Conservation (phyloP, 495 filamentous ascomycete genomes). For the Talaromyces liani region DNA sequence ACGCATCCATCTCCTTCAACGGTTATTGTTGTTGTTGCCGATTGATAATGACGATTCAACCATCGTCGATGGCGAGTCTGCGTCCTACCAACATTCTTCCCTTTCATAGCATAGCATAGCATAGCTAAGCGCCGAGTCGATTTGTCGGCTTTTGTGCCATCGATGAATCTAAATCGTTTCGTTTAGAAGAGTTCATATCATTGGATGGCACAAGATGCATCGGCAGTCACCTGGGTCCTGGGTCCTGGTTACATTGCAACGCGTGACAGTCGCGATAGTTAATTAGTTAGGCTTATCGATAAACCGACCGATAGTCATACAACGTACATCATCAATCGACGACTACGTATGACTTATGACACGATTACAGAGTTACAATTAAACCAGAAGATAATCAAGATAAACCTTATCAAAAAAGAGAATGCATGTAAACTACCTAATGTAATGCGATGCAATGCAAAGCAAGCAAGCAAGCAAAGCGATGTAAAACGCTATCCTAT, state of each 20-base stretch:
- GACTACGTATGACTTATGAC: too few relatives aligned
- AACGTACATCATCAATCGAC: too few relatives aligned
- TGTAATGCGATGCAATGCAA: background rate
- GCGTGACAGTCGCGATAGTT: too few relatives aligned
- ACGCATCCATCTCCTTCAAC: background rate
- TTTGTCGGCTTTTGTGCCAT: background rate
- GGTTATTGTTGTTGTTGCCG: too few relatives aligned
- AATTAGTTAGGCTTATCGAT: too few relatives aligned
- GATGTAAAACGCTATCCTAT: background rate
- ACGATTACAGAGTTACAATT: too few relatives aligned
- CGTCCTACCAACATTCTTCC: background rate
- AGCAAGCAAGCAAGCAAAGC: background rate
- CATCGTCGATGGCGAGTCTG: background rate
- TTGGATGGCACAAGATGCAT: too few relatives aligned
- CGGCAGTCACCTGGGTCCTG: too few relatives aligned
- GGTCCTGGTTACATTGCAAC: too few relatives aligned
- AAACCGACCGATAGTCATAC: too few relatives aligned
- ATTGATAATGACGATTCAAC: too few relatives aligned
- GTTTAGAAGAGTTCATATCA: background rate
- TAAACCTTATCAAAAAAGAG: background rate
- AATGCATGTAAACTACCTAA: background rate
- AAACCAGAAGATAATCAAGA: too few relatives aligned
- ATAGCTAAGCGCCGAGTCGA: background rate
- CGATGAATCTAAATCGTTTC: background rate
- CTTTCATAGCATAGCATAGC: background rate